Evolutionary conservation across 805 yeast species (phyloP), one percentile per base, ranked within the genome.

Genomic region (Myxozyma melibiosi): DNA sequence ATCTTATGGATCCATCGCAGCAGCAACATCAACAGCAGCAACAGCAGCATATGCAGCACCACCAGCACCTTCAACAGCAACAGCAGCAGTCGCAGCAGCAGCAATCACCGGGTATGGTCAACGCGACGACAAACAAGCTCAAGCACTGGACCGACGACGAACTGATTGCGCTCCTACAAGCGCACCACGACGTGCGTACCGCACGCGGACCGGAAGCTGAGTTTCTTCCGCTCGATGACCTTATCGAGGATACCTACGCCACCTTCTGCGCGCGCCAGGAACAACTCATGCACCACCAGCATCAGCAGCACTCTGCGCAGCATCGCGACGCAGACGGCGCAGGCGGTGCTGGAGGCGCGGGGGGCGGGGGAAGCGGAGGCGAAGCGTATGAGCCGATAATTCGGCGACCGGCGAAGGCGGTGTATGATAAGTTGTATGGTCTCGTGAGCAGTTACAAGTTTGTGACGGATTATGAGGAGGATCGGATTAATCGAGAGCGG

Each of bases 381-480:
- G 46, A 37, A 6, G 42, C n/a, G 8, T 40, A n/a, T 27, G 58
- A 55, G 39, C 38, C 49, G 16, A 31, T 47, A 25, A 41, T 42
- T 14, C 59, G 60, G 16, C 38, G 64, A 24, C 43, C 55, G 7
- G 55, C 64, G 6, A 60, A 60, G 37, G 56, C 59, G 24, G 55
- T 60, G 14, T 60, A 60, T 25, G 64, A 60, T 35, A 60, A 60
- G 33, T 31, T 60, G 18, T 55, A 39, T 25, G 60, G 57, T 8
- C 53, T 60, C 16, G 55, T 60, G 18, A 52, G 58, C 5, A 53
- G 55, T 31, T 60, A 53, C 37, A 58, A 58, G 53, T 60, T 58
- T 39, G 39, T 60, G n/a, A 49, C 61, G n/a, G 64, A 60, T 30
- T 58, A 60, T 37, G 64, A 58, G 49, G 58, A 58, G 34, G 63